Base-by-base conservation (phyloP, 148 eudicot genomes). In the Amaranthus palmeri region DNA sequence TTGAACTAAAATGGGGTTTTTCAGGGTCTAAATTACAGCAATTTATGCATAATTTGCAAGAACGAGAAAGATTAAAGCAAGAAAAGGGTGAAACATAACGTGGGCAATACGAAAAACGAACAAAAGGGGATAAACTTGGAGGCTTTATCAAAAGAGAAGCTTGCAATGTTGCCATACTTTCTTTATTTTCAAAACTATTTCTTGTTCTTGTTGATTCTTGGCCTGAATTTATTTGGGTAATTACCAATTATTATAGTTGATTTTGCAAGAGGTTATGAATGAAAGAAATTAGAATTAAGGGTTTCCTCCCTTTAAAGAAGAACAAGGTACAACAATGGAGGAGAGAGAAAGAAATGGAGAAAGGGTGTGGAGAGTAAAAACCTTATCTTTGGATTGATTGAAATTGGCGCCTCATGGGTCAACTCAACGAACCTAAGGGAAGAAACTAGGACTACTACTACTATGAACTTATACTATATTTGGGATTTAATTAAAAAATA, bases 111-210 rank as follows among this genome's bases (percentile, higher is more conserved):
- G 69, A 54, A 43, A 58, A 74, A 48, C 78, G 71, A 42, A 74
- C 6, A 60, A 46, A 66, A 48, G 78, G 76, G 59, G 71, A 25
- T 5, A 18, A 70, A 54, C 46, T 62, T 50, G 85, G 83, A 50
- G 90, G 88, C 25, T 80, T 88, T 69, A 13, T 74, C 45, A 91
- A 49, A 40, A 91, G 83, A 44, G 85, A 83, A 70, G 92, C 87
- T 86, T 91, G 96, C 10, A 93, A 85, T 41, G 86, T 72, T n/a
- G 82, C 63, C 89, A 85, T 85, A 74, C 68, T 79, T 56, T 14
- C 60, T 25, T 76, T 49, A 10, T 57, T 51, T 40, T n/a, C 5
- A 25, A 25, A 25, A 25, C 36, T 48, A 53, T 47, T 59, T 61
- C 10, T 25, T 8, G 17, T 5, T 18, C 54, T 36, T 10, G 14